Conservation (phyloP, 1,284 basidiomycete genomes). For the Ganoderma lucidum region DNA sequence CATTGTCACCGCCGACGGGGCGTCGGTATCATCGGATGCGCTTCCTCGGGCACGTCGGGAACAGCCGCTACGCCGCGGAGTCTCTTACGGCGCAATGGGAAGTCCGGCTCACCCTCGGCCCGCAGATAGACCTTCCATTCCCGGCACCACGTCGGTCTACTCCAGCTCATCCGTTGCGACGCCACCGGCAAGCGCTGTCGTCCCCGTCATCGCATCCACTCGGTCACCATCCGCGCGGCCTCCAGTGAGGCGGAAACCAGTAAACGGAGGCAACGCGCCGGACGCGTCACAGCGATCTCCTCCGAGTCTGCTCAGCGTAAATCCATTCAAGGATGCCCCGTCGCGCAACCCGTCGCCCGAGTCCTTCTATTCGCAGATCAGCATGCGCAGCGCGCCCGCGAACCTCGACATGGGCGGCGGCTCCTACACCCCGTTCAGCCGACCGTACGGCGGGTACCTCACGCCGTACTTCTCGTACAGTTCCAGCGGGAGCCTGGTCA, state of each 20-base stretch:
- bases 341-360: slow-evolving; percentile 34
- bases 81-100: slow-evolving; percentile 32
- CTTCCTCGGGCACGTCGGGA: background rate
- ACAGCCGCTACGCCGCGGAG: slow-evolving; percentile 8
- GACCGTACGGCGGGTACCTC: slow-evolving; percentile 18
- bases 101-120: slow-evolving; percentile 11
- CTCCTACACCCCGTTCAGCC: slow-evolving; percentile 10
- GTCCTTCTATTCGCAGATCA: slow-evolving; percentile 26
- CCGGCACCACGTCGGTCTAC: background rate
- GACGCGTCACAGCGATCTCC: slow-evolving; percentile 19
- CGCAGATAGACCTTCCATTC: slow-evolving; percentile 4
- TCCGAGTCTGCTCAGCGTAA: slow-evolving; percentile 23
- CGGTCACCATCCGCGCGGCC: background rate
- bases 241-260: background rate
- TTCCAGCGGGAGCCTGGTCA: slow-evolving; percentile 11
- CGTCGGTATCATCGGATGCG: background rate
- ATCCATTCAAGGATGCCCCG: slow-evolving; percentile 36
- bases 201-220: background rate
- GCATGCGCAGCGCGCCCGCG: slow-evolving; percentile 20
- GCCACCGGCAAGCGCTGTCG: background rate
- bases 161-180: background rate
- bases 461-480: slow-evolving; percentile 17
- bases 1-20: slow-evolving; percentile 24
- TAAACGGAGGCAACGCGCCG: background rate
- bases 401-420: slow-evolving; percentile 10